Evolutionary conservation across 164 flowering plant genomes (phyloP).

Genomic region (Magnolia officinalis): DNA sequence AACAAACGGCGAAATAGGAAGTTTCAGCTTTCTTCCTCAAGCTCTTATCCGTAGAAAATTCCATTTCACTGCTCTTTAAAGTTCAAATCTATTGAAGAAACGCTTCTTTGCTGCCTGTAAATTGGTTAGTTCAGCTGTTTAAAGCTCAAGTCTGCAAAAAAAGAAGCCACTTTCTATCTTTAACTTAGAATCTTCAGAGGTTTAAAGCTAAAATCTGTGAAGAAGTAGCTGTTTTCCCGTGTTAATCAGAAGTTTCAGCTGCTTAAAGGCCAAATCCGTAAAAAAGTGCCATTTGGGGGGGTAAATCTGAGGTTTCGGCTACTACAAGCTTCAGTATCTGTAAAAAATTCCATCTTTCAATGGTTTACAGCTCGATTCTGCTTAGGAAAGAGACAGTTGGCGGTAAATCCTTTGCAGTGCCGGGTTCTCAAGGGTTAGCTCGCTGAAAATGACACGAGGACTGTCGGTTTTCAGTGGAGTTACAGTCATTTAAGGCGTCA

Average conservation of each 20-base stretch:
- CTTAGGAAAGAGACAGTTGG: neutral
- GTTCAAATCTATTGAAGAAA: no score
- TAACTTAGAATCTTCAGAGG: neutral
- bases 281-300: neutral
- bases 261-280: neutral
- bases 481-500: constrained; percentile 5
- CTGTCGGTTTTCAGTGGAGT: constrained; percentile 1
- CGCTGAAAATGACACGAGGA: constrained; percentile 9
- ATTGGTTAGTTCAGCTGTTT: neutral
- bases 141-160: neutral
- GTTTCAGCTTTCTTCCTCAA: no score
- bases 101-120: no score
- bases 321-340: neutral
- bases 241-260: neutral
- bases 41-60: no score
- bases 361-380: neutral
- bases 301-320: neutral
- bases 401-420: neutral
- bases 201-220: neutral
- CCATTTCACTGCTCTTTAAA: no score
- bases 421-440: neutral
- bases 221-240: neutral
- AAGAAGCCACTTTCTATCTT: neutral
- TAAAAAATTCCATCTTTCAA: neutral
- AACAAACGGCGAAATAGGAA: no score